Evolutionary conservation across 2,329 filamentous ascomycete species (phyloP), one percentile per base, ranked within the genome.

Genomic region (Aaosphaeria arxii): DNA sequence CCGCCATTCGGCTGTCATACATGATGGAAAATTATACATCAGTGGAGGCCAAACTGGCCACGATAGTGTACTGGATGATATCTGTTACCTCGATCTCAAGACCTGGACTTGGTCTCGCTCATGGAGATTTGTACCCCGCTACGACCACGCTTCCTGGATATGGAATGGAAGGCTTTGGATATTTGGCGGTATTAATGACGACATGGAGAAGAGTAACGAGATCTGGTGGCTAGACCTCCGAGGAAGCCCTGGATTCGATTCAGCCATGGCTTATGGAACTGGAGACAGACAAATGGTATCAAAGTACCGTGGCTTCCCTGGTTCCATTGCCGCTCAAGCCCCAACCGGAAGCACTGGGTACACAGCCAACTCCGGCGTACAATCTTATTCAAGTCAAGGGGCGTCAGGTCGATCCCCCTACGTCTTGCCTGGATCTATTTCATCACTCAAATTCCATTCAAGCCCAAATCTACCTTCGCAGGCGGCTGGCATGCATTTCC

Each of bases 161-260:
- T 96, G 91, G 80, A 86, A 87, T 47, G 91, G 94, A 53, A 84
- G 90, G 40, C 86, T 99, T 32, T 99, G 92, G 92, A 91, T 97
- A 5, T 96, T 96, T 70, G 94, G 94, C 36, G 94, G 94, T 2
- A 79, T 99, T 43, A 94, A 90, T 53, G 89, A 94, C 59, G 91
- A 96, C 57, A 96, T 97, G 90, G 91, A 97, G 74, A 92, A 95
- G 62, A 90, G 88, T 52, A 92, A 90, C 50, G 94, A 99, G 69
- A 81, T 99, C 40, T 96, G 91, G 88, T 99, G 94, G 91, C 77
- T 99, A 40, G 94, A 99, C 71, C 80, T 99, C 43, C 92, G 95
- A 67, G 91, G 90, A 32, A 91, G 83, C 50, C 91, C 91, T 1
- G 89, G 91, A 42, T 91, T 96, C 58, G 86, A 91, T 59, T 84